Evolutionary conservation across 2,329 filamentous ascomycete genomes (phyloP).

Genomic region (Fusarium brevicatenulatum): DNA sequence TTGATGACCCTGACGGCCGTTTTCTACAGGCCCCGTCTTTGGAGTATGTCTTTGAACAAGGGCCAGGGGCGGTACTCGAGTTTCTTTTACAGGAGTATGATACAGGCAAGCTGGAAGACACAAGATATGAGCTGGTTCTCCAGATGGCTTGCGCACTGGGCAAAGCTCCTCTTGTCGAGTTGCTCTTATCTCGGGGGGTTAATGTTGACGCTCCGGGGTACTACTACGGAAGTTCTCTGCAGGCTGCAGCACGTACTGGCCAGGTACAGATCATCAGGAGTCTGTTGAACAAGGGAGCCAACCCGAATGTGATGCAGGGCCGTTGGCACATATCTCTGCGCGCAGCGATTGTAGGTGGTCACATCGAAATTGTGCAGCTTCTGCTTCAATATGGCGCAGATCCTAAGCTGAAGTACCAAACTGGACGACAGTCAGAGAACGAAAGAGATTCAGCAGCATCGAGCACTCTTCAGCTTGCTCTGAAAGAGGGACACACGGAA

Average conservation of each 20-base stretch:
- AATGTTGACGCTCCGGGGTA: constrained; percentile 5
- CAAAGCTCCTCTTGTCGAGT: not conserved
- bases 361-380: not conserved
- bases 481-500: not conserved
- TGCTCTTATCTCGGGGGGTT: constrained; percentile 12
- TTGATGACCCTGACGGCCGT: not conserved
- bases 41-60: constrained; percentile 8
- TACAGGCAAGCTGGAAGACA: not conserved
- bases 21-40: not conserved
- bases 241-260: constrained; percentile 17
- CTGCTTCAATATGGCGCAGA: constrained; percentile 7
- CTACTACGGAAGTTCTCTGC: constrained; percentile 18
- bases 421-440: too few relatives aligned
- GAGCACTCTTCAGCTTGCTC: not conserved
- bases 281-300: not conserved
- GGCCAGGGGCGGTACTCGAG: not conserved
- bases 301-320: constrained; percentile 9
- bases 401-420: not conserved
- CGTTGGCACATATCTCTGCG: constrained; percentile 8
- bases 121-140: not conserved
- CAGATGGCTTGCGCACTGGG: constrained; percentile 8
- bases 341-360: not conserved
- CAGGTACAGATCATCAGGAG: not conserved
- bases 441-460: not conserved
- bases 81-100: not conserved